Evolutionary conservation across 345 rosid species (phyloP), one percentile per base, ranked within the genome.

Genomic region (Gossypioides kirkii): DNA sequence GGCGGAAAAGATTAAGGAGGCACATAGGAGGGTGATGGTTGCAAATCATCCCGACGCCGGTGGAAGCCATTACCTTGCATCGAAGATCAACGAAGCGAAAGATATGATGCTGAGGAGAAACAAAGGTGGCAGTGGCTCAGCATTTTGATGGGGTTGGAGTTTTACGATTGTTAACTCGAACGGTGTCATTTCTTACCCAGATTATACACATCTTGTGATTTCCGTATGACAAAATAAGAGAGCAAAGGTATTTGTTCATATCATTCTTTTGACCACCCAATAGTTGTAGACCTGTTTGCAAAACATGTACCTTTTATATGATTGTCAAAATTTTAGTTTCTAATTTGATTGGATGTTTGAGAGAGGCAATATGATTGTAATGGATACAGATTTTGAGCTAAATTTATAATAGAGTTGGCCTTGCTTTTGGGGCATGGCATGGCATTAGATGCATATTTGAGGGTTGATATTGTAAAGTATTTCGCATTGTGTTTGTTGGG

Each of bases 31-130:
- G 82, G 88, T 87, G 13, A 89, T 89, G 91, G 85, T 83, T 3
- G 91, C 94, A 22, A 85, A 83, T 80, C 88, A 85, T 78, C 88
- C 88, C 2, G 88, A 85, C 45, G 83, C 85, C 1, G 88, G 86
- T 11, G 86, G 88, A 18, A 85, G 88, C 71, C 82, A 85, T 52
- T 85, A 83, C 76, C 84, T 85, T 23, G 88, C 88, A 20, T 81
- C 85, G 6, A 85, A 83, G 70, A 83, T 83, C 59, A 83, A 85
- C 23, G 88, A 85, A 78, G 88, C 88, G 0, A 81, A 81, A 72
- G 88, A 83, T 61, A 13, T 76, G 73, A 73, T 85, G 85, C 80
- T 81, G 1, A 74, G 88, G 38, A 83, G 77, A 77, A 72, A 73
- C 4, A 81, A 71, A 69, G 79, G 75, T 60, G 59, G 72, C 36